Conservation (phyloP, 805 yeast genomes). For the Dipodascus albidus region DNA sequence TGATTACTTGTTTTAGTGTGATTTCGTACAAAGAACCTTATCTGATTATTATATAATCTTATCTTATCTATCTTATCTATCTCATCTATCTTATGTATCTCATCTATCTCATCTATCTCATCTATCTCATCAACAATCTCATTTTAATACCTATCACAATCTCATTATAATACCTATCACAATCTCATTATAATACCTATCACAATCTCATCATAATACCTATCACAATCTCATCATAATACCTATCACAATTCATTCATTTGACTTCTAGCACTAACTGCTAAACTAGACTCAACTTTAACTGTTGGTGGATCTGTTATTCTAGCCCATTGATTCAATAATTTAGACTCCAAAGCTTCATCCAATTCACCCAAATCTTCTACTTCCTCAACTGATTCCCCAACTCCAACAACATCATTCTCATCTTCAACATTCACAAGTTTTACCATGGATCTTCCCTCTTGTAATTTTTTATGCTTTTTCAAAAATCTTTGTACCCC, state of each 20-base stretch:
- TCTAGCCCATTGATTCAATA: constrained; percentile 7
- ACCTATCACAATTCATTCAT: neutral
- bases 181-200: too few relatives aligned
- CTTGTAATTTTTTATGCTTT: neutral
- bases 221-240: too few relatives aligned
- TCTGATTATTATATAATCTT: too few relatives aligned
- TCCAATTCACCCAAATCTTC: neutral
- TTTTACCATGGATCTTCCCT: neutral
- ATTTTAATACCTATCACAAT: neutral
- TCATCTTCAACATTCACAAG: neutral
- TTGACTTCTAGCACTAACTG: neutral
- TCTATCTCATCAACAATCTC: neutral
- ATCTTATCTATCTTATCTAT: too few relatives aligned
- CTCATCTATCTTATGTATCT: too few relatives aligned
- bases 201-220: too few relatives aligned
- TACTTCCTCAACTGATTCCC: neutral
- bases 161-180: too few relatives aligned
- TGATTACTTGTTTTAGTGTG: too few relatives aligned
- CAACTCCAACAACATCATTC: neutral
- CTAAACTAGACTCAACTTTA: neutral
- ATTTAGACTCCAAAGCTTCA: constrained; percentile 1
- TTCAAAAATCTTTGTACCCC: neutral
- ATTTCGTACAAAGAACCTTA: too few relatives aligned
- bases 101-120: neutral
- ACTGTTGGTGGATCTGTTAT: constrained; percentile 7